Base-by-base conservation (phyloP, 805 yeast genomes). In the Pichia heedii region DNA sequence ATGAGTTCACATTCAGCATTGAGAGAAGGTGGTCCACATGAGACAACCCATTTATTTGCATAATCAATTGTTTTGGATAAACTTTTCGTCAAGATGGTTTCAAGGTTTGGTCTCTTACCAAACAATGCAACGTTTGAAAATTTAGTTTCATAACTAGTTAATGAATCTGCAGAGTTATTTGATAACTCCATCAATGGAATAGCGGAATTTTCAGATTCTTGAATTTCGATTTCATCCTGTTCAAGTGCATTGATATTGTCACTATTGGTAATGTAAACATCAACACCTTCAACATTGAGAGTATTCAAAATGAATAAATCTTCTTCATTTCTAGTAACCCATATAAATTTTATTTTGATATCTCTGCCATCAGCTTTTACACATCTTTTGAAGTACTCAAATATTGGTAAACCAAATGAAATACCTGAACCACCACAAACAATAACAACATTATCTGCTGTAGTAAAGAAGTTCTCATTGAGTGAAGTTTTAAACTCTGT, bases 391-490 rank as follows among this genome's bases (percentile, higher is more conserved):
- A 76, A 62, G 44, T 69, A 62, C 38, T 68, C 67, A 52, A 67
- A 72, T 1, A 79, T 35, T 0, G 84, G 79, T 10, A 79, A 48
- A 4, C 81, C 83, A 42, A 73, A 73, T 0, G 88, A 78, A 11
- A 83, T 71, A 1, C 90, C 89, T 2, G 86, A 75, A 0, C 93
- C 93, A 13, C 89, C 90, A 49, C 81, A 74, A 1, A 82, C 66
- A 18, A 82, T 68, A 15, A 66, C 56, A 1, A 78, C 71, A 33
- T 73, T 70, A 29, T 70, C 71, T 0, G 75, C 79, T 0, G 75
- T 67, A 33, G 63, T 59, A 48, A 74, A 70, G 47, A 76, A 72
- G 18, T 66, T 62, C 12, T 54, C 48, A 12, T 72, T 65, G 4
- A 77, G 43, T 5, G 81, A 67, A 3, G 74, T 67, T n/a, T 45